Conservation (phyloP, 106 monocot species). For the Dendrobium huoshanense region DNA sequence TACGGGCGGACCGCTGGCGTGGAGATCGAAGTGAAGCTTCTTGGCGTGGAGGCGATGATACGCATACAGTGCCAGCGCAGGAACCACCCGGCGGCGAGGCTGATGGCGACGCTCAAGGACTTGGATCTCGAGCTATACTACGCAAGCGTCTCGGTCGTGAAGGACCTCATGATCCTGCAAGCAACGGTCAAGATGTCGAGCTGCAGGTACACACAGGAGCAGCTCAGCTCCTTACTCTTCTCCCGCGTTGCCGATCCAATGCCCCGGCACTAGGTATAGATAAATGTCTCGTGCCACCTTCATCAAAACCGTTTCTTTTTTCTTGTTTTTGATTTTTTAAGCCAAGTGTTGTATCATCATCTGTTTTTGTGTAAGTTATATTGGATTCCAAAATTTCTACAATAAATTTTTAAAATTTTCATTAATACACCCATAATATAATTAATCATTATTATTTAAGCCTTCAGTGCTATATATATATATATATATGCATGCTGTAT, state of each 20-base stretch:
- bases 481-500: no score
- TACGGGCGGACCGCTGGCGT: conserved; percentile 22
- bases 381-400: no score
- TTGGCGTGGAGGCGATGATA: conserved; percentile 55
- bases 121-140: conserved; percentile 53
- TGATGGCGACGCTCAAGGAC: conserved; percentile 48
- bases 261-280: not conserved
- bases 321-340: not conserved
- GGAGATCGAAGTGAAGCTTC: conserved; percentile 61
- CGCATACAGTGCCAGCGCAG: conserved; percentile 41
- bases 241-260: conserved; percentile 14
- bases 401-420: no score
- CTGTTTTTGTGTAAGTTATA: not conserved
- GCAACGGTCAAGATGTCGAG: conserved; percentile 53
- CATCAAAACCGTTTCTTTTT: not conserved
- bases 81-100: conserved; percentile 55
- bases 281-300: not conserved
- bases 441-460: no score
- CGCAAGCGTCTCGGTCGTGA: conserved; percentile 60
- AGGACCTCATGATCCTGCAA: conserved; percentile 75
- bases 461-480: no score
- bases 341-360: conserved; percentile 4
- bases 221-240: conserved; percentile 44
- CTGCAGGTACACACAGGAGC: conserved; percentile 41
- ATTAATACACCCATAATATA: no score